Conservation (phyloP, 106 monocot species). For the Allium fistulosum region DNA sequence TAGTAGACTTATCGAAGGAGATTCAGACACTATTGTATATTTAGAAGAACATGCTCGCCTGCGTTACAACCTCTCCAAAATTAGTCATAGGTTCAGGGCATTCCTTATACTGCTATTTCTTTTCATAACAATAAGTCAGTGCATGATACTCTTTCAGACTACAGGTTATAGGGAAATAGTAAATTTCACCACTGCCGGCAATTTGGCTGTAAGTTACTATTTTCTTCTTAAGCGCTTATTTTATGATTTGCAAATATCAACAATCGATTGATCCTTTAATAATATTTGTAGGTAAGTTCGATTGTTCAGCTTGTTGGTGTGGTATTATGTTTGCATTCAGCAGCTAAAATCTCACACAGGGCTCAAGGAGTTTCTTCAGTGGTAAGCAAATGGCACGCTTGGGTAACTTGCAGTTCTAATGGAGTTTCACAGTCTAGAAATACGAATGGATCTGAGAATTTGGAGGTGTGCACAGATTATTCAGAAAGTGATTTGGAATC, state of each 20-base stretch:
- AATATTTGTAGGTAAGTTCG: constrained; percentile 43
- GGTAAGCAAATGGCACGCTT: constrained; percentile 83
- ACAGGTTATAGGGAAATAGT: constrained; percentile 46
- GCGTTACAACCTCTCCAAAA: constrained; percentile 71
- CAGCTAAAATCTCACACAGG: constrained; percentile 83
- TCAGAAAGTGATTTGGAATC: constrained; percentile 76
- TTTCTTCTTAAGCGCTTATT: neutral
- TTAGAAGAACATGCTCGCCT: constrained; percentile 69
- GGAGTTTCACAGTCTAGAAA: constrained; percentile 23
- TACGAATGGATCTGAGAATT: constrained; percentile 33
- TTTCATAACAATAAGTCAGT: constrained; percentile 50
- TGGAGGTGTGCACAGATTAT: constrained; percentile 21
- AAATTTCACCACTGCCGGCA: constrained; percentile 67
- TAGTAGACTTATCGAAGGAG: constrained; percentile 41
- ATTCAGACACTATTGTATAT: constrained; percentile 33
- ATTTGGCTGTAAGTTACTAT: constrained; percentile 55
- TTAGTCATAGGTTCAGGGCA: constrained; percentile 80
- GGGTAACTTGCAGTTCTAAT: constrained; percentile 39
- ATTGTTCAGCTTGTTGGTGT: constrained; percentile 79
- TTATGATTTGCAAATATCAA: neutral
- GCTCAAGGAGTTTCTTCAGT: constrained; percentile 66
- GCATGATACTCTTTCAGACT: constrained; percentile 52
- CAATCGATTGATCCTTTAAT: constrained; percentile 1
- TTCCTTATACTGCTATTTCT: constrained; percentile 61
- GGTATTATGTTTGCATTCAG: constrained; percentile 67